phyloP scores from a whole-genome alignment of 169 alveolate genomes.

The Plasmodium relictum region DNA sequence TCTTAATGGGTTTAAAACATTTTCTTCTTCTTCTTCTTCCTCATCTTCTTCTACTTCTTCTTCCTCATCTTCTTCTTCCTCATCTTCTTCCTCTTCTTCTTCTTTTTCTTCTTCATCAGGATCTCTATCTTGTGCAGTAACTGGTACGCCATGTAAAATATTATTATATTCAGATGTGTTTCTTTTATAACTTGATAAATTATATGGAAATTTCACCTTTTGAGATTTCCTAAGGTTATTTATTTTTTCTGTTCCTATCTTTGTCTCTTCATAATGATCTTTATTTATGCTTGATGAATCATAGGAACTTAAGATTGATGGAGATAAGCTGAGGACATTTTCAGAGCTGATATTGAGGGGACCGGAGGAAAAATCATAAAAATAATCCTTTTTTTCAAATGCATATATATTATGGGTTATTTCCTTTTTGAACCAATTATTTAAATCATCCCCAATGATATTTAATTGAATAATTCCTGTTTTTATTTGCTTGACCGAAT shows the following conservation, averaged over 20 bases:
- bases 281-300: too few species aligned
- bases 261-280: not conserved
- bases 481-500: slow-evolving; percentile 26
- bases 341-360: slow-evolving; percentile 47
- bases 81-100: slow-evolving; percentile 18
- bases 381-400: slow-evolving; percentile 17
- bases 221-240: not conserved
- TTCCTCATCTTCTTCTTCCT: not conserved
- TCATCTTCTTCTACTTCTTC: not conserved
- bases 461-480: slow-evolving; percentile 52
- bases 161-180: not conserved
- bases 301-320: not conserved
- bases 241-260: too few species aligned
- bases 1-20: slow-evolving; percentile 41
- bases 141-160: not conserved
- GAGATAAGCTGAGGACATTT: slow-evolving; percentile 4
- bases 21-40: slow-evolving; percentile 8
- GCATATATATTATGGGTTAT: slow-evolving; percentile 39
- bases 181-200: not conserved
- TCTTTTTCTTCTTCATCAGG: not conserved
- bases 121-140: not conserved
- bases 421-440: slow-evolving; percentile 61
- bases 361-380: slow-evolving; percentile 65
- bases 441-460: slow-evolving; percentile 52
- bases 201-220: not conserved